Evolutionary conservation across 805 yeast species (phyloP).

Genomic region (Kuraishia molischiana): DNA sequence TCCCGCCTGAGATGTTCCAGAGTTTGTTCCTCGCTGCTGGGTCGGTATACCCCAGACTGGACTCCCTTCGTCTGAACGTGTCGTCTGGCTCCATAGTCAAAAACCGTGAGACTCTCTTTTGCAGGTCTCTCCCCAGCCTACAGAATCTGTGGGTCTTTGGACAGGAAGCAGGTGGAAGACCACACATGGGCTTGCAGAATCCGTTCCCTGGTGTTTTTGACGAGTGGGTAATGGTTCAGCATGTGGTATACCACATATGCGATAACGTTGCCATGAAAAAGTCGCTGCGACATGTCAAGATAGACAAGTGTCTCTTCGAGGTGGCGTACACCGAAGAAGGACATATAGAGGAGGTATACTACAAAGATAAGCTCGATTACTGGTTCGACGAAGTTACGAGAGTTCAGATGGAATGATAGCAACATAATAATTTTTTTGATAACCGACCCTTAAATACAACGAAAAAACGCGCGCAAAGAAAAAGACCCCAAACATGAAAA

Average conservation of each 20-base stretch:
- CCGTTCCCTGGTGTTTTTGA: conserved; percentile 27
- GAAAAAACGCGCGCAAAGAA: too few relatives aligned
- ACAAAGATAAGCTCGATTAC: not conserved
- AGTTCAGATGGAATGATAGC: not conserved
- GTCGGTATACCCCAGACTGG: not conserved
- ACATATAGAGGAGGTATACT: not conserved
- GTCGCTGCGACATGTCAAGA: not conserved
- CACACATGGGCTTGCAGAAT: conserved; percentile 27
- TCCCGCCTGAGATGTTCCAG: conserved; percentile 1
- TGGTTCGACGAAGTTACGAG: conserved; percentile 2
- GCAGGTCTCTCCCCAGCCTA: conserved; percentile 10
- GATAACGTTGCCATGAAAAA: not conserved
- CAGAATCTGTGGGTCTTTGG: conserved; percentile 24
- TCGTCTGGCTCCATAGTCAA: not conserved
- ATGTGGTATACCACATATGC: conserved; percentile 19
- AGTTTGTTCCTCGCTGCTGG: not conserved
- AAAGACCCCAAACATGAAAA: not conserved
- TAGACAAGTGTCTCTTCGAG: conserved; percentile 3
- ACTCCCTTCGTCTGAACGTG: conserved; percentile 1
- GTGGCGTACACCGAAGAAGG: not conserved
- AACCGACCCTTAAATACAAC: too few relatives aligned
- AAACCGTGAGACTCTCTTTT: not conserved
- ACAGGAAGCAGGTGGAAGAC: conserved; percentile 25
- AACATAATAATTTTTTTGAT: not conserved
- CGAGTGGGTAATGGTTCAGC: conserved; percentile 31